Conservation (phyloP, 371 early-diverging fungal species). For the Rhizopus delemar region DNA sequence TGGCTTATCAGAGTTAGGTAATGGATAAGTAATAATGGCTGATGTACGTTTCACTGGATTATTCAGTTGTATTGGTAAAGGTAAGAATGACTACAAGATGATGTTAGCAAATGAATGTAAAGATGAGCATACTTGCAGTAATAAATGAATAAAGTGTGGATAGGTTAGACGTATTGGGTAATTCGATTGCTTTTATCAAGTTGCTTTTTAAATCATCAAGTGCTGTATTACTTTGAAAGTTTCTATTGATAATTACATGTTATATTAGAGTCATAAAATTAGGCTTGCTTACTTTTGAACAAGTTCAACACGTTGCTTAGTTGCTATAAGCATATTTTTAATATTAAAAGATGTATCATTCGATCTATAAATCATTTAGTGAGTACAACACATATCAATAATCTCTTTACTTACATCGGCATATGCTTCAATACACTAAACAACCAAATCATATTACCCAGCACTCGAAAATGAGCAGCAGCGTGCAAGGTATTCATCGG, state of each 20-base stretch:
- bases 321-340: constrained; percentile 38
- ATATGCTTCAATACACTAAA: constrained; percentile 55
- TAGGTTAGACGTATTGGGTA: constrained; percentile 32
- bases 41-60: constrained; percentile 38
- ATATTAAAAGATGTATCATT: constrained; percentile 25
- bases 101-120: not conserved
- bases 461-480: constrained; percentile 48
- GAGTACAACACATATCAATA: not conserved
- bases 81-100: constrained; percentile 34
- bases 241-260: constrained; percentile 7
- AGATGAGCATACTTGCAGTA: constrained; percentile 22
- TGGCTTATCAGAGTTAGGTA: constrained; percentile 46
- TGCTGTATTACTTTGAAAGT: constrained; percentile 17
- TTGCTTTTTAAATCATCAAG: constrained; percentile 24
- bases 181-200: constrained; percentile 27
- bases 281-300: constrained; percentile 15
- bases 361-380: constrained; percentile 8
- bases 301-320: constrained; percentile 33
- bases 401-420: constrained; percentile 36
- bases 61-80: constrained; percentile 35
- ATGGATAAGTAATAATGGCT: constrained; percentile 39
- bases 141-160: constrained; percentile 36
- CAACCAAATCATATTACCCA: constrained; percentile 59
- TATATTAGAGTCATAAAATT: not conserved
- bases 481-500: constrained; percentile 42